phyloP scores from a whole-genome alignment of 2,329 filamentous ascomycete genomes.

The Tolypocladium amazonense region DNA sequence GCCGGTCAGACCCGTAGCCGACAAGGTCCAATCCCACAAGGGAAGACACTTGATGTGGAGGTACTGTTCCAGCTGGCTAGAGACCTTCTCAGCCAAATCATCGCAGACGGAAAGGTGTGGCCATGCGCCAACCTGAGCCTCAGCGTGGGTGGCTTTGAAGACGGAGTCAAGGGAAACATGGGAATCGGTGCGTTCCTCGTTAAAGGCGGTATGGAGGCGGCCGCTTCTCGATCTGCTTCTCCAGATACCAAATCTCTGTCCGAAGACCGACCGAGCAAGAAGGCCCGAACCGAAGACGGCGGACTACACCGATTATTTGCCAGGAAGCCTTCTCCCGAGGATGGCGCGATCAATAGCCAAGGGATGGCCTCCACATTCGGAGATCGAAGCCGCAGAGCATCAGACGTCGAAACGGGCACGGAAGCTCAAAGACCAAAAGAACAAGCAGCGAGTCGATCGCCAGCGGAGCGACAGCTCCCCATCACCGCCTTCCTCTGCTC shows the following conservation, averaged over 20 bases:
- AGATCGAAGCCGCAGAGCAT: slow-evolving; percentile 4
- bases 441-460: neutral
- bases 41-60: slow-evolving; percentile 61
- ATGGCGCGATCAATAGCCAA: slow-evolving; percentile 12
- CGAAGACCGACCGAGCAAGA: slow-evolving; percentile 15
- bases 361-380: slow-evolving; percentile 3
- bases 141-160: slow-evolving; percentile 86
- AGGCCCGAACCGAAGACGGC: slow-evolving; percentile 27
- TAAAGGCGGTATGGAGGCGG: slow-evolving; percentile 58
- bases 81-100: slow-evolving; percentile 65
- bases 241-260: neutral
- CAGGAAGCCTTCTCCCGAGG: slow-evolving; percentile 23
- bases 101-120: slow-evolving; percentile 71
- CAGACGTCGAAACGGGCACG: slow-evolving; percentile 1
- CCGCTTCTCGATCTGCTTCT: slow-evolving; percentile 17
- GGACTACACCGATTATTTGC: slow-evolving; percentile 50
- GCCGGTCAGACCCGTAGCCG: slow-evolving; percentile 64
- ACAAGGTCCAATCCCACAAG: slow-evolving; percentile 65
- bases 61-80: slow-evolving; percentile 67
- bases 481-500: slow-evolving; percentile 39
- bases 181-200: slow-evolving; percentile 82
- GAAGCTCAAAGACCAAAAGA: neutral
- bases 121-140: slow-evolving; percentile 86
- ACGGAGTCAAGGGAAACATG: slow-evolving; percentile 72
- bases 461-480: slow-evolving; percentile 16